phyloP scores from a whole-genome alignment of 768 basidiomycete genomes.

The Panaeolus papilionaceus region DNA sequence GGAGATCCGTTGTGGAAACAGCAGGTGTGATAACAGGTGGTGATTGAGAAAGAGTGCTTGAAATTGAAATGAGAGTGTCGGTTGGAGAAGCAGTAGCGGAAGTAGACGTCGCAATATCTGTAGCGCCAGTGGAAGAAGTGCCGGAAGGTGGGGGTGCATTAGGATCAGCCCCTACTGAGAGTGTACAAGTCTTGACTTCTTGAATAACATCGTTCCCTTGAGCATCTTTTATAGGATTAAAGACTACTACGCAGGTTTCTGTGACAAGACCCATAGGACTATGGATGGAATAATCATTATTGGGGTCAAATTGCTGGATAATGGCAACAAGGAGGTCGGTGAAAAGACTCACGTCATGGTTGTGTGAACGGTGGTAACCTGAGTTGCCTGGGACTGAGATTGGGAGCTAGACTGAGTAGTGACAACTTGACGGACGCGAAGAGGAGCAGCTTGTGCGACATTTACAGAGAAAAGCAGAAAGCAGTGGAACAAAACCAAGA shows the following conservation, averaged over 20 bases:
- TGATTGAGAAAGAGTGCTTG: constrained; percentile 12
- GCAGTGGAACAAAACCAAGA: constrained; percentile 46
- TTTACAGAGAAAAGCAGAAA: constrained; percentile 37
- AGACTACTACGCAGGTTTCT: constrained; percentile 63
- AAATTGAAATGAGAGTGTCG: constrained; percentile 13
- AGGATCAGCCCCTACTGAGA: constrained; percentile 36
- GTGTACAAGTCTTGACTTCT: constrained; percentile 59
- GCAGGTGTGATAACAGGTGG: constrained; percentile 23
- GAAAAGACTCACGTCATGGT: constrained; percentile 52
- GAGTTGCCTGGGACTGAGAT: not conserved
- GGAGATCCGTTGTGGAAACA: constrained; percentile 18
- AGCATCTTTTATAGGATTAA: constrained; percentile 58
- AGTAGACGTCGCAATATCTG: constrained; percentile 24
- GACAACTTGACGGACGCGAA: constrained; percentile 39
- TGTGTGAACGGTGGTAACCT: constrained; percentile 48
- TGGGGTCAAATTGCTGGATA: constrained; percentile 15
- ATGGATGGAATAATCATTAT: constrained; percentile 25
- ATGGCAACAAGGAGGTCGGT: not conserved
- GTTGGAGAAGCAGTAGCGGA: constrained; percentile 20
- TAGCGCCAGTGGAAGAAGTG: constrained; percentile 17
- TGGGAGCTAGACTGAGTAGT: constrained; percentile 14
- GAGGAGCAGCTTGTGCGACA: constrained; percentile 42
- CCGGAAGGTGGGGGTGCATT: constrained; percentile 25
- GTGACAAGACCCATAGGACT: constrained; percentile 58
- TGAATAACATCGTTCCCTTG: constrained; percentile 56